A percentile compares a stretch with the other conserved stretches of the same genome.
Evolutionary conservation across 129 eudicot species (phyloP).

Genomic region (Pittosporum tobira): DNA sequence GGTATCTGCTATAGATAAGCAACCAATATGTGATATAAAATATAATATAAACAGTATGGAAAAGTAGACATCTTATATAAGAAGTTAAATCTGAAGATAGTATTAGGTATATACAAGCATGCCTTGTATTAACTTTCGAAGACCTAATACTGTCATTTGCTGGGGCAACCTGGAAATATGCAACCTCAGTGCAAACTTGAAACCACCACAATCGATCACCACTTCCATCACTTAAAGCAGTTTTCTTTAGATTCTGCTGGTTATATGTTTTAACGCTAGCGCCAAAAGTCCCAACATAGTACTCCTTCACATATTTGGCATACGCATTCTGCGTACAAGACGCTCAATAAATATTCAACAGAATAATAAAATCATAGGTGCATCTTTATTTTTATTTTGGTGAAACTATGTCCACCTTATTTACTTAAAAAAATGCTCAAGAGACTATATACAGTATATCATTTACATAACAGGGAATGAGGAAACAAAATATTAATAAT

Average conservation of each 20-base stretch:
- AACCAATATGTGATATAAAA: constrained; percentile 1
- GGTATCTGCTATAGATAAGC: constrained; percentile 60
- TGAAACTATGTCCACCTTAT: too few relatives aligned
- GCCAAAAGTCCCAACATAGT: constrained; percentile 46
- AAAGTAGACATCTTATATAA: constrained; percentile 1
- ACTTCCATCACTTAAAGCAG: constrained; percentile 26
- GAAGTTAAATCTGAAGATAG: neutral
- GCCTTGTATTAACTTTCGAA: constrained; percentile 63
- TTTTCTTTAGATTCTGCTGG: constrained; percentile 56
- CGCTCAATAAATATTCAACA: constrained; percentile 2
- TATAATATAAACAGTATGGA: neutral
- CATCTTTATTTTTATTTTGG: neutral
- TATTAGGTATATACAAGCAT: constrained; percentile 13
- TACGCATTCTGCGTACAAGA: constrained; percentile 54
- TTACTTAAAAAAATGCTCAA: neutral
- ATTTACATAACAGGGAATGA: neutral
- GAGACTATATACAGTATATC: neutral
- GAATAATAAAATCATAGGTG: constrained; percentile 4
- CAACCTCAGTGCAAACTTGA: constrained; percentile 98
- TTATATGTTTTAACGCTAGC: constrained; percentile 54
- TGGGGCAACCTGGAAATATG: constrained; percentile 97
- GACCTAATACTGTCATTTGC: constrained; percentile 83
- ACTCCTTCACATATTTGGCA: constrained; percentile 73
- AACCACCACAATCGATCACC: constrained; percentile 96
- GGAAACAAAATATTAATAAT: too few relatives aligned